Evolutionary conservation across 1,284 basidiomycete species (phyloP).

Genomic region (Moesziomyces antarcticus): DNA sequence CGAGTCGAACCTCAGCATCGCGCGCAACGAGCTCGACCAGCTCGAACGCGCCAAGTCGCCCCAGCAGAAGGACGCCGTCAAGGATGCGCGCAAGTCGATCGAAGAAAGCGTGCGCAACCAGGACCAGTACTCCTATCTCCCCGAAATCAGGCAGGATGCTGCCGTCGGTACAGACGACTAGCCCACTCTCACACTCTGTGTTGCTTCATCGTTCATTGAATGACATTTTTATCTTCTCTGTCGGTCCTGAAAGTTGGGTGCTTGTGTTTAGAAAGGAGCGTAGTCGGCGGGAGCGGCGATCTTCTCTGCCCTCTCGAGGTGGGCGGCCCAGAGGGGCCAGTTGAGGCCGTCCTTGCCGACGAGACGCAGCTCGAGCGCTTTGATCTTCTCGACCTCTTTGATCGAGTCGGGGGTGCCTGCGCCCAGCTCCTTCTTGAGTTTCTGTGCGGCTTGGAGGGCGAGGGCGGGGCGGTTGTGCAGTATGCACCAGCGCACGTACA

Average conservation of each 20-base stretch:
- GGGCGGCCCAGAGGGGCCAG: conserved; percentile 51
- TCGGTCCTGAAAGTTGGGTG: not conserved
- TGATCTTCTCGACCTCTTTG: conserved; percentile 56
- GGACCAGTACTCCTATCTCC: conserved; percentile 53
- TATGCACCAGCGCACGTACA: conserved; percentile 58
- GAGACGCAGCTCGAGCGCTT: conserved; percentile 48
- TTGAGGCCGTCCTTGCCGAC: conserved; percentile 36
- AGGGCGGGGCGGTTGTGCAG: conserved; percentile 54
- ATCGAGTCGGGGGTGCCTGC: conserved; percentile 43
- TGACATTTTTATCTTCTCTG: not conserved
- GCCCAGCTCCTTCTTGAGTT: conserved; percentile 62
- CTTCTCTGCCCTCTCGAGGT: conserved; percentile 30
- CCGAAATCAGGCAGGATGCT: conserved; percentile 47
- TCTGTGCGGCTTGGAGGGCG: conserved; percentile 56
- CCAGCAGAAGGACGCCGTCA: conserved; percentile 17
- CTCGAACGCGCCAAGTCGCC: conserved; percentile 3
- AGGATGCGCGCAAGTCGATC: conserved; percentile 33
- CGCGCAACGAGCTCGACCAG: conserved; percentile 18
- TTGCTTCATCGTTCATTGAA: not conserved
- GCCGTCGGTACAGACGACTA: conserved; percentile 51
- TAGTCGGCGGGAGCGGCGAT: conserved; percentile 23
- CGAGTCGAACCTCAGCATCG: conserved; percentile 37
- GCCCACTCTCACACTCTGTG: not conserved
- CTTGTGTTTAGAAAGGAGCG: conserved; percentile 27
- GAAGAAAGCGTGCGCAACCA: conserved; percentile 33